phyloP scores from a whole-genome alignment of 2,329 filamentous ascomycete species.

The Elsinoe perseae region DNA sequence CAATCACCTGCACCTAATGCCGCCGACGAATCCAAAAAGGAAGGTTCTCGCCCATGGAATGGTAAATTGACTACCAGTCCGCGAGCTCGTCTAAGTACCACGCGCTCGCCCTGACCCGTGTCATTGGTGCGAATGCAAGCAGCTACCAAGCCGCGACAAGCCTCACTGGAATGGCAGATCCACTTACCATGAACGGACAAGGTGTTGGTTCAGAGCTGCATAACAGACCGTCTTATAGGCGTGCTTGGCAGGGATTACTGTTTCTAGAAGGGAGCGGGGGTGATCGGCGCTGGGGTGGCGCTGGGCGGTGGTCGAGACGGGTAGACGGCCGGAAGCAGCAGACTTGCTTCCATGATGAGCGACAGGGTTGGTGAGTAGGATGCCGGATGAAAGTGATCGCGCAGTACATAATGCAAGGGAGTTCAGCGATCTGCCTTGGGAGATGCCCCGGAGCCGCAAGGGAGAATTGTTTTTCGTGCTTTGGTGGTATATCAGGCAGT shows the following conservation, averaged over 20 bases:
- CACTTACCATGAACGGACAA: background rate
- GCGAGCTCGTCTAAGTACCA: background rate
- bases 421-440: background rate
- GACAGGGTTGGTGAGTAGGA: background rate
- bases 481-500: background rate
- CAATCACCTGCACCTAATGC: background rate
- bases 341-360: background rate
- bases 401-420: background rate
- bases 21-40: background rate
- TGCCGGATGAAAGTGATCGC: background rate
- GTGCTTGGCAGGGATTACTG: background rate
- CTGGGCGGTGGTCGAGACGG: background rate
- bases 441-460: background rate
- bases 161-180: background rate
- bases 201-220: background rate
- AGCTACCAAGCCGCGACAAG: background rate
- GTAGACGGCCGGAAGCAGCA: too few species aligned
- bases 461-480: background rate
- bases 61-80: background rate
- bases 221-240: slow-evolving; percentile 3
- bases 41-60: background rate
- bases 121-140: background rate
- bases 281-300: background rate
- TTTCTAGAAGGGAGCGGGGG: background rate
- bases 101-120: background rate